Evolutionary conservation across 371 early-diverging fungal species (phyloP), one percentile per base, ranked within the genome.

Genomic region (Lichtheimia ornata): DNA sequence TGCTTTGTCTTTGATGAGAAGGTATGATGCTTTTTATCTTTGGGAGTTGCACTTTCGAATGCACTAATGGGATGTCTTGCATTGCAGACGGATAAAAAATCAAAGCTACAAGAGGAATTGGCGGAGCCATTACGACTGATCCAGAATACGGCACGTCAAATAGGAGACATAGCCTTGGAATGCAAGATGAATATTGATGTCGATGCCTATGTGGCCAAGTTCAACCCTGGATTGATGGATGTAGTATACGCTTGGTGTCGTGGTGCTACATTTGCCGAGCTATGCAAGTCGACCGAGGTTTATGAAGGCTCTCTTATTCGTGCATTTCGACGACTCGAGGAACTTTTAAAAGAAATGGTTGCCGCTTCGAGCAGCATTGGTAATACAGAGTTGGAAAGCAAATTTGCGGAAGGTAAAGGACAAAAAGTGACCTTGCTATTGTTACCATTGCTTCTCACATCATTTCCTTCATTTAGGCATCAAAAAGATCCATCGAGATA

Each of bases 261-360:
- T 64, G 99, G 99, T 0, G 92, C 95, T 44, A 95, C 92, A 64
- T 99, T 99, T 79, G 78, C 82, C 20, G 92, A 97, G 65, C 96
- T 99, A 63, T 97, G 97, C 78, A 90, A 94, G 65, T 92, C 94
- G 91, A 98, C 99, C 0, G 91, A 92, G 28, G 90, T 94, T 3
- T 99, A 96, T 82, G 99, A 99, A 78, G 99, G 99, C 25, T 90
- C 91, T 25, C 87, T 99, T 27, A 98, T 99, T 63, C 89, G 99
- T 59, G 84, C 87, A 0, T 96, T 99, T 79, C 80, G 98, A 59
- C 84, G 97, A 55, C 79, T 99, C 6, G 99, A 99, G 74, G 99
- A 99, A 72, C 73, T 99, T 43, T 74, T 99, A 57, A 79, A 97
- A 70, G 97, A 99, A 77, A 93, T 99, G 93, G 82, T 87, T 52